These are phyloP conservation scores for Pestalotiopsis sp. DNA, from an alignment of 2,329 filamentous ascomycete genomes.

Conservation along the genomic window DNA sequence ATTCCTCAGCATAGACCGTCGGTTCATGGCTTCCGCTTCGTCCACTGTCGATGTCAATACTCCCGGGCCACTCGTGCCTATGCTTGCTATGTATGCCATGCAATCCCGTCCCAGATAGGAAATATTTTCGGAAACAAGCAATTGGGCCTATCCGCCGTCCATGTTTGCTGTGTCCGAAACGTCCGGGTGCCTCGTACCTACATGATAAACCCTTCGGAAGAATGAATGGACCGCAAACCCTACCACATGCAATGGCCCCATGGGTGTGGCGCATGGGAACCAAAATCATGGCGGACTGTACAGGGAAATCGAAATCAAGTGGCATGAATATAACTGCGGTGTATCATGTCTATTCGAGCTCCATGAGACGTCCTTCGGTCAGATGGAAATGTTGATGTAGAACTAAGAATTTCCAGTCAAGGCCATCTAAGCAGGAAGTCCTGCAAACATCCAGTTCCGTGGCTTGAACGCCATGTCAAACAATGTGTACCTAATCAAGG, in stretches of 20 bases:
- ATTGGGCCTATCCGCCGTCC: not conserved
- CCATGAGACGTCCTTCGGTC: not conserved
- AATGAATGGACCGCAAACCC: not conserved
- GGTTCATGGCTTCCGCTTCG: not conserved
- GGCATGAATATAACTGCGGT: not conserved
- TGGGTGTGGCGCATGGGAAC: not conserved
- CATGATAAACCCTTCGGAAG: not conserved
- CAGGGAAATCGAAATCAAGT: not conserved
- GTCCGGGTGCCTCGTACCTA: not conserved
- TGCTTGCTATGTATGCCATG: not conserved
- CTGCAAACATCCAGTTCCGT: too few species aligned
- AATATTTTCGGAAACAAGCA: not conserved
- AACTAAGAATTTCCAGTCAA: too few species aligned
- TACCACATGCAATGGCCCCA: not conserved
- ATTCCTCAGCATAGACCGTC: not conserved
- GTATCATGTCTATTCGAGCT: not conserved
- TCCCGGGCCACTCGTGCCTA: not conserved
- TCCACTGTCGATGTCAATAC: not conserved
- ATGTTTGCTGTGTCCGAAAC: not conserved
- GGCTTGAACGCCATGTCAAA: too few species aligned
- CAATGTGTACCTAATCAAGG: too few species aligned
- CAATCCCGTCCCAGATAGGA: not conserved
- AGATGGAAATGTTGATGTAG: not conserved
- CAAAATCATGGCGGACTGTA: not conserved
- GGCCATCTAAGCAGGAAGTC: too few species aligned